Conservation (phyloP, 257 asterid species). For the Eustoma russellianum region DNA sequence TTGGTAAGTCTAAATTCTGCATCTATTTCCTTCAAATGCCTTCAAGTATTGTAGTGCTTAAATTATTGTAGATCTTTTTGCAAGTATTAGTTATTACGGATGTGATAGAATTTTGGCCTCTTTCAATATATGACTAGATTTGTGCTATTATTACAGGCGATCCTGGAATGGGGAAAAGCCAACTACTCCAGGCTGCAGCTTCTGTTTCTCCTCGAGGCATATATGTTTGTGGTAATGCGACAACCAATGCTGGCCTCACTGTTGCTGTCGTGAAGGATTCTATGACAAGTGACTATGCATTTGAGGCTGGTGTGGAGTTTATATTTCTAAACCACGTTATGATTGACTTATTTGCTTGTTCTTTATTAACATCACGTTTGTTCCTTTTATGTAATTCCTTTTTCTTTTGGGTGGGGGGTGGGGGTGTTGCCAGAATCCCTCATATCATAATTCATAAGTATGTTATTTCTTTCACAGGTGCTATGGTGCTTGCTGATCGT, state of each 20-base stretch:
- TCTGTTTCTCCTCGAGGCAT: constrained; percentile 98
- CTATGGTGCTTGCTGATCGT: constrained; percentile 98
- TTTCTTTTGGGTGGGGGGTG: too few species aligned
- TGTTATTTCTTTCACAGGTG: constrained; percentile 41
- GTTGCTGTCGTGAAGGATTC: constrained; percentile 97
- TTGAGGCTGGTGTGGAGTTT: constrained; percentile 77
- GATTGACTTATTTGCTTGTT: too few species aligned
- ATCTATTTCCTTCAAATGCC: background rate
- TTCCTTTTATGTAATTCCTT: too few species aligned
- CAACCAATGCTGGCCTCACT: constrained; percentile 97
- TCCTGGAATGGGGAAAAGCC: constrained; percentile 98
- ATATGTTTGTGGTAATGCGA: constrained; percentile 92
- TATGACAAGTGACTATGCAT: constrained; percentile 87
- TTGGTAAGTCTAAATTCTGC: constrained; percentile 42
- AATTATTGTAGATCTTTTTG: background rate
- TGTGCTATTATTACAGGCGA: constrained; percentile 42
- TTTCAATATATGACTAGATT: background rate
- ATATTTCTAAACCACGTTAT: background rate
- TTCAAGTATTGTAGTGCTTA: too few species aligned
- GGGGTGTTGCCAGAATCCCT: too few species aligned
- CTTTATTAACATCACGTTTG: too few species aligned
- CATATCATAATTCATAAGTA: too few species aligned
- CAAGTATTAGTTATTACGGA: background rate
- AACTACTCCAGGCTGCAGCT: constrained; percentile 96
- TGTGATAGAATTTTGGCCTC: too few species aligned